These are phyloP conservation scores for Paraphaeosphaeria minitans DNA, from an alignment of 2,329 filamentous ascomycete species.

Conservation along the genomic window DNA sequence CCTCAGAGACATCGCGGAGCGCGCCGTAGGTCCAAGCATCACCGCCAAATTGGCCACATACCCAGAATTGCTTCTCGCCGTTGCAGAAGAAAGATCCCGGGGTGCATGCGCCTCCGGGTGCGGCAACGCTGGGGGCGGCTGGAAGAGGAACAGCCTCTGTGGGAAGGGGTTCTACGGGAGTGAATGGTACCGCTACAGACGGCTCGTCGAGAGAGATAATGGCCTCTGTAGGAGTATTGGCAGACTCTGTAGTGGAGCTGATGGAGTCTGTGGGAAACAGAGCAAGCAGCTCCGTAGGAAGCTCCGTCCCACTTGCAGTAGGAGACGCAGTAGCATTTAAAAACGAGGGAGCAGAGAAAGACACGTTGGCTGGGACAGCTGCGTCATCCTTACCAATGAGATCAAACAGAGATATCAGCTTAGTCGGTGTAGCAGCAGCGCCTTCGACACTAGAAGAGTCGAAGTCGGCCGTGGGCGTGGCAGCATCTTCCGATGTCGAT, in stretches of 20 bases:
- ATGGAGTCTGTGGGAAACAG: not conserved
- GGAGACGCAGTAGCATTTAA: not conserved
- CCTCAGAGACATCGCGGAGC: conserved; percentile 37
- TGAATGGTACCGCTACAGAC: not conserved
- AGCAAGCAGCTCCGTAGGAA: not conserved
- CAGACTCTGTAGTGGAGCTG: not conserved
- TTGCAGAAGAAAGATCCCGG: conserved; percentile 50
- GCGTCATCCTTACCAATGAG: not conserved
- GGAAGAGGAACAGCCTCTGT: not conserved
- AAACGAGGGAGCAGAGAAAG: not conserved
- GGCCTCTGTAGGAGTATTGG: not conserved
- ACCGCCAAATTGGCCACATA: conserved; percentile 35
- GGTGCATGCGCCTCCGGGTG: conserved; percentile 43
- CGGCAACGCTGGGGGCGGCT: conserved; percentile 20
- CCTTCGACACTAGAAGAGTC: not conserved
- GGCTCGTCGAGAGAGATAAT: not conserved
- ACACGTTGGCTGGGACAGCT: not conserved
- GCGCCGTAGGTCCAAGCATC: conserved; percentile 37
- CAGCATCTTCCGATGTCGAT: not conserved
- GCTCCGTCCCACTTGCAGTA: not conserved
- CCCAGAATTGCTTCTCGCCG: conserved; percentile 39
- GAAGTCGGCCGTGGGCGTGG: not conserved
- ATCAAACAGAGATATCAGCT: not conserved
- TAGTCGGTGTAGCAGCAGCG: not conserved
- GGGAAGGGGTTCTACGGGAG: not conserved